Base-by-base conservation (phyloP, 2,329 filamentous ascomycete species). In the Monilinia fructicola region DNA sequence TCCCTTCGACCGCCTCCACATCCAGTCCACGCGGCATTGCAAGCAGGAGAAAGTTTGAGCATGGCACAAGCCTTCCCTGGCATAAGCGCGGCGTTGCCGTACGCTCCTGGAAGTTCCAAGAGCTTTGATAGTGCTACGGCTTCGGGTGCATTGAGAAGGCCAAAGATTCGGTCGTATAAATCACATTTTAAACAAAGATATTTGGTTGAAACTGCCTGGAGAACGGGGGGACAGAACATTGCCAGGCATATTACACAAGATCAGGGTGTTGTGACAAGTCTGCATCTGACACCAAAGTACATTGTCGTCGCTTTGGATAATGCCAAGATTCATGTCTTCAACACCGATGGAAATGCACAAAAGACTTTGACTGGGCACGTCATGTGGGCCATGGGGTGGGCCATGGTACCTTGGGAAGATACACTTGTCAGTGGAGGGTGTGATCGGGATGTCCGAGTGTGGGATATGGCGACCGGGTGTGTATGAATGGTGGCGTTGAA, bases 351-450 rank as follows among this genome's bases (percentile, higher is more conserved):
- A 44, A 89, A 93, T 72, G 88, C 92, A 70, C 88, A 96, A 73
- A 92, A 93, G 77, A 97, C 92, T 2, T 81, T 99, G 38, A 90
- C 95, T 75, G 95, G 95, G 14, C 95, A 99, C 80, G 91, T 98
- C 54, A 99, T 99, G 95, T 95, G 95, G 52, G 95, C 99, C 26
- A n/a, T n/a, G n/a, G n/a, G n/a, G n/a, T 99, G 95, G 95, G 95
- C 95, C 59, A 98, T 99, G 94, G 93, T 99, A 31, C 95, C 95
- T 9, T 97, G 93, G 91, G 94, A 92, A 68, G 94, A 99, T 77
- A 90, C 92, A 64, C 84, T 99, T 69, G 95, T 99, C 68, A 97
- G 93, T 74, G 95, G 95, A 73, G 95, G 95, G 7, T 99, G 95
- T 77, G 95, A 99, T 80, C 87, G 95, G 68, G 95, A 99, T 76